phyloP scores from a whole-genome alignment of 768 basidiomycete genomes.

The Termitomyces sp. region DNA sequence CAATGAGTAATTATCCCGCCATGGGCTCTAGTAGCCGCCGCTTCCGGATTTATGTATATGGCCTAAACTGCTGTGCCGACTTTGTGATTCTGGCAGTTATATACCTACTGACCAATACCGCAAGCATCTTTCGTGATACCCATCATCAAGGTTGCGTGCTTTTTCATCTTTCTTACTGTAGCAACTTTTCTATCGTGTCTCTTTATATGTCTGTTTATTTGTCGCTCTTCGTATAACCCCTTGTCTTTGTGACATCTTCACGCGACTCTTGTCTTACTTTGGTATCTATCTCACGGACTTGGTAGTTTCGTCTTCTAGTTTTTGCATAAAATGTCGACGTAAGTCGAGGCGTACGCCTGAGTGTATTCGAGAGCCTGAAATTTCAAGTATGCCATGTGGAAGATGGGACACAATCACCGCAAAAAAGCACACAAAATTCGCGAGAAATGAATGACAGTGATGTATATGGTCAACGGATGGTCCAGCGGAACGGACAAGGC shows the following conservation, averaged over 20 bases:
- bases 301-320: too few species aligned
- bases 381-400: too few species aligned
- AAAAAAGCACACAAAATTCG: too few species aligned
- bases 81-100: background rate
- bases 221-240: background rate
- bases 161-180: background rate
- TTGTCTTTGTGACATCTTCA: background rate
- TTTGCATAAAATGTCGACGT: too few species aligned
- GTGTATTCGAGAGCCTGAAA: too few species aligned
- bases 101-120: background rate
- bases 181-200: background rate
- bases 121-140: background rate
- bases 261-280: background rate
- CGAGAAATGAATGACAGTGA: too few species aligned
- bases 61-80: background rate
- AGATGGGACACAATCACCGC: too few species aligned
- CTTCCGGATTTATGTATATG: background rate
- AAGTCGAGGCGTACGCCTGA: too few species aligned
- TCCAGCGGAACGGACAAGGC: too few species aligned
- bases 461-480: too few species aligned
- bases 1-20: background rate
- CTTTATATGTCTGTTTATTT: background rate
- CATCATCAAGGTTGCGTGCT: background rate
- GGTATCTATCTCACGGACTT: too few species aligned
- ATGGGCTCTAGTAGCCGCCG: background rate